Evolutionary conservation across 192 early-diverging fungal genomes (phyloP).

Genomic region (Podila epigama): DNA sequence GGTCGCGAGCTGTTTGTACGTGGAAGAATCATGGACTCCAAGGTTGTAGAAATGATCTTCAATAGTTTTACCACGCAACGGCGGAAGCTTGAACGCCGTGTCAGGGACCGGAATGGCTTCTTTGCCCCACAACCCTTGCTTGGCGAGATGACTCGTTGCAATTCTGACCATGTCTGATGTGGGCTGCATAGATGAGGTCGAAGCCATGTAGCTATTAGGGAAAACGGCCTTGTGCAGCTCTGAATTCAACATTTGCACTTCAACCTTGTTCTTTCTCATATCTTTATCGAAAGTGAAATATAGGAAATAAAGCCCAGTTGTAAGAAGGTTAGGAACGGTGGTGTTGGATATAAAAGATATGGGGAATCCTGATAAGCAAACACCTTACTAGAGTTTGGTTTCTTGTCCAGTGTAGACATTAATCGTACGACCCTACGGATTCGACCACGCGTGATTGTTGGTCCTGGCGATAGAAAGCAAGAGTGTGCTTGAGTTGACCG

Average conservation of each 20-base stretch:
- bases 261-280: constrained; percentile 53
- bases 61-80: constrained; percentile 55
- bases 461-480: neutral
- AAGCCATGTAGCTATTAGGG: neutral
- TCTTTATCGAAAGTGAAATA: neutral
- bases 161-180: constrained; percentile 36
- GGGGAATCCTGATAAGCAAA: neutral
- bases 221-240: constrained; percentile 60
- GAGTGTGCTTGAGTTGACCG: neutral
- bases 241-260: constrained; percentile 70
- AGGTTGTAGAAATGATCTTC: constrained; percentile 83
- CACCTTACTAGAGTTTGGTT: constrained; percentile 7
- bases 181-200: constrained; percentile 12
- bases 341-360: neutral
- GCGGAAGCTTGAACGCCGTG: constrained; percentile 45
- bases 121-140: constrained; percentile 63
- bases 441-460: neutral
- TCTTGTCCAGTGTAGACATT: constrained; percentile 11
- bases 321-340: neutral
- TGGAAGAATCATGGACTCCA: constrained; percentile 67
- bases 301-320: neutral
- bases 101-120: constrained; percentile 48
- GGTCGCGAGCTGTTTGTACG: constrained; percentile 63
- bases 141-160: constrained; percentile 55
- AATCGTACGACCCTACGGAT: constrained; percentile 1